A percentile compares a stretch with the other conserved stretches of the same genome.
Conservation (phyloP, 768 basidiomycete genomes). For the Hericium erinaceus region DNA sequence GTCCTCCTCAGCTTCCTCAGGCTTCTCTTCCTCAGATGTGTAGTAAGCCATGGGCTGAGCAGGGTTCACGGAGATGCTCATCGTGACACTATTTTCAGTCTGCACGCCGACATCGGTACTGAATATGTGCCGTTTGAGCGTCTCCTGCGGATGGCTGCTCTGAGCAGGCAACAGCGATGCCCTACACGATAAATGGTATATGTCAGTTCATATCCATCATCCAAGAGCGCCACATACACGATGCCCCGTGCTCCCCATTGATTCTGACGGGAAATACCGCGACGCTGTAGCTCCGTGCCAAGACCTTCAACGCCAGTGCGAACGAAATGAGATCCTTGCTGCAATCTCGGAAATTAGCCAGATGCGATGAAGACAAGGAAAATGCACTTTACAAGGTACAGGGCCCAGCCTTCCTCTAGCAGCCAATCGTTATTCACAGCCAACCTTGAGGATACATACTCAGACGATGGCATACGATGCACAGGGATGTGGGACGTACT, state of each 20-base stretch:
- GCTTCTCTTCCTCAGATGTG: constrained; percentile 18
- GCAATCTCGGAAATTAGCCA: not conserved
- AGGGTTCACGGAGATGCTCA: constrained; percentile 17
- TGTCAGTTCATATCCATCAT: not conserved
- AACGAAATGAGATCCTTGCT: constrained; percentile 68
- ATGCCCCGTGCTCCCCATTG: constrained; percentile 72
- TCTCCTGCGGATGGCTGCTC: constrained; percentile 35
- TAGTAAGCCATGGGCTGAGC: constrained; percentile 17
- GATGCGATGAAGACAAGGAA: not conserved
- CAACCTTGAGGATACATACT: constrained; percentile 29
- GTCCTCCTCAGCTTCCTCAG: constrained; percentile 32
- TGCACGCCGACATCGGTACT: constrained; percentile 57
- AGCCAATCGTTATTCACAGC: constrained; percentile 63
- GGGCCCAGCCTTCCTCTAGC: constrained; percentile 61
- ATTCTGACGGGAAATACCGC: constrained; percentile 54
- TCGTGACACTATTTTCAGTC: constrained; percentile 30
- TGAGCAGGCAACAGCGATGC: constrained; percentile 39
- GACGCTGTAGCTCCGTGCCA: constrained; percentile 56
- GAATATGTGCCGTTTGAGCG: constrained; percentile 46
- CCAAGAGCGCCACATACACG: constrained; percentile 34
- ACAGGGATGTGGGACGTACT: constrained; percentile 25
- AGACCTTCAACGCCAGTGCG: constrained; percentile 56
- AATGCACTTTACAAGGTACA: constrained; percentile 42
- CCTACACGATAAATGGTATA: constrained; percentile 21
- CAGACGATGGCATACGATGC: not conserved